Base-by-base conservation (phyloP, 1,139 yeast genomes). In the Candida buenavistaensis region DNA sequence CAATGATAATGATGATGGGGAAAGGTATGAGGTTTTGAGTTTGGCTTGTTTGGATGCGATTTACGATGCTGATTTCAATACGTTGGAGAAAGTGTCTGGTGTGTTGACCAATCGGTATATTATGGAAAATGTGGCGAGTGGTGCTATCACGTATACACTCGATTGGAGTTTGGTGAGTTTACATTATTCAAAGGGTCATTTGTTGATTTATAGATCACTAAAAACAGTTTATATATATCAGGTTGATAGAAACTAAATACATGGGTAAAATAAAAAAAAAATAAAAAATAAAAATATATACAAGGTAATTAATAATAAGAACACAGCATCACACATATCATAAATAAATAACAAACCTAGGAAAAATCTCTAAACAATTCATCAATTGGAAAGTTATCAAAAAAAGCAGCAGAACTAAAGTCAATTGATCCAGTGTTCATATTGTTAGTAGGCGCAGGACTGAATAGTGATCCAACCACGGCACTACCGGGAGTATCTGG, bases 321-420 rank as follows among this genome's bases (percentile, higher is more conserved):
- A 14, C 19, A 26, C 9, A 22, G 8, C 17, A 14, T 12, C 12
- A 21, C 15, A 4, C 31, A 17, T 16, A 10, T 22, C 6, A 26
- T 10, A 16, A 23, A 5, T 9, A 28, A 11, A 32, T 22, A 6
- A n/a, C 26, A 23, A 28, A 14, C 3, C 11, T 29, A 44, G 2
- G 39, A 28, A 23, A 44, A 35, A 28, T 45, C 49, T 26, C 37
- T 43, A 23, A 45, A 45, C n/a, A 45, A 31, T 27, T 45, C 49
- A 28, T 45, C 49, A 36, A 45, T 32, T 11, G 48, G 48, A 22
- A 41, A 35, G 23, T 40, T 45, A 17, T 44, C 48, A 41, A 44
- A 44, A 25, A 45, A 35, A 21, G 20, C 26, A 22, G 28, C 22
- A 26, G 15, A 28, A 23, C 26, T 8, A 27, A 21, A 10, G 16